A percentile compares a stretch with the other conserved stretches of the same genome.
Conservation (phyloP, 306 rosid species). For the Oemleria cerasiformis region DNA sequence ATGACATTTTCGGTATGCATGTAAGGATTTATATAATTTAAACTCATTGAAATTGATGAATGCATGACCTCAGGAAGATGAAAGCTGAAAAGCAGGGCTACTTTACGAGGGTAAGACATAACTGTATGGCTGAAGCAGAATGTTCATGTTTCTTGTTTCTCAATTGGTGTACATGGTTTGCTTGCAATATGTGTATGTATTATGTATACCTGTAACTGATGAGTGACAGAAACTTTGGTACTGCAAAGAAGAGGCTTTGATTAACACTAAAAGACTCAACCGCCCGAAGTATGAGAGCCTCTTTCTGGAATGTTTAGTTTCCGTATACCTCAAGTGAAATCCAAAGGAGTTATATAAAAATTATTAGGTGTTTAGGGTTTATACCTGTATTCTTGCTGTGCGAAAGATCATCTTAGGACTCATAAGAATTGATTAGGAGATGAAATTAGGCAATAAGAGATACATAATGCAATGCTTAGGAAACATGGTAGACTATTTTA, state of each 20-base stretch:
- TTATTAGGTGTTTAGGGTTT: neutral
- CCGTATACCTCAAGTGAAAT: neutral
- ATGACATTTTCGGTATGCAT: neutral
- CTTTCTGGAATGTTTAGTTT: neutral
- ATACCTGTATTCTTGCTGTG: neutral
- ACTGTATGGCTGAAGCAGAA: neutral
- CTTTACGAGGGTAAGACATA: conserved; percentile 52
- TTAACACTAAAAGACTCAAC: neutral
- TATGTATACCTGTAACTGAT: neutral
- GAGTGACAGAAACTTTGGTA: neutral
- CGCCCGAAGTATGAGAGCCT: neutral
- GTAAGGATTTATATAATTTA: conserved; percentile 10
- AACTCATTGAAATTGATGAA: neutral
- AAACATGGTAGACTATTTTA: neutral
- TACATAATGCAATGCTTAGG: neutral
- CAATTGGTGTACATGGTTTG: neutral
- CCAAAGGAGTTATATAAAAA: neutral
- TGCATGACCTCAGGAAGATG: conserved; percentile 56
- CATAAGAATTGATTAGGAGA: neutral
- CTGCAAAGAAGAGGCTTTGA: neutral
- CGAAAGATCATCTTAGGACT: neutral
- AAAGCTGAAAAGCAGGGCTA: conserved; percentile 67
- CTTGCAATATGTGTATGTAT: neutral
- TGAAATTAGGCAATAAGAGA: neutral
- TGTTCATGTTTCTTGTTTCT: neutral